Percentiles rank a stretch among this genome's conserved stretches.
These are phyloP conservation scores for Botrytis tulipae DNA, from an alignment of 2,329 filamentous ascomycete species.

Conservation along the genomic window DNA sequence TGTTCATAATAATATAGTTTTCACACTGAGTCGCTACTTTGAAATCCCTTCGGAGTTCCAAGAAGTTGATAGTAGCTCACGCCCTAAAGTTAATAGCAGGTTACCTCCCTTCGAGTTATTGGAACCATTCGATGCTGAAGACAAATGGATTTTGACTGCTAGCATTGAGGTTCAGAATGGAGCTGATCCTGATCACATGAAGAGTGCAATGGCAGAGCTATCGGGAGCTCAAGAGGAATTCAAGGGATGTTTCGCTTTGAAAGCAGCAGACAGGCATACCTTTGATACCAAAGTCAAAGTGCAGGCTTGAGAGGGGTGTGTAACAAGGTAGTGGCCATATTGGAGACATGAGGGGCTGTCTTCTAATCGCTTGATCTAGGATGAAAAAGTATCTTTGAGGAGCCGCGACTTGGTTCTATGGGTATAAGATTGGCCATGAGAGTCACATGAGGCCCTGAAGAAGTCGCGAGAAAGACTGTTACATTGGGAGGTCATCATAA, in stretches of 20 bases:
- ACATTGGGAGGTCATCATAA: neutral
- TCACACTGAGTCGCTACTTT: constrained; percentile 34
- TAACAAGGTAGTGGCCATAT: neutral
- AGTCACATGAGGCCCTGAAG: neutral
- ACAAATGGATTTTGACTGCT: constrained; percentile 56
- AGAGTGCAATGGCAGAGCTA: constrained; percentile 54
- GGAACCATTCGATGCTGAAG: constrained; percentile 47
- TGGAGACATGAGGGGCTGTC: neutral
- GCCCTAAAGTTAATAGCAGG: constrained; percentile 30
- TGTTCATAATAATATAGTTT: constrained; percentile 34
- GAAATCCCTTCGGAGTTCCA: constrained; percentile 27
- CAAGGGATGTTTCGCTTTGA: constrained; percentile 53
- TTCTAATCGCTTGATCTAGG: neutral
- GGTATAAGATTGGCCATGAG: neutral
- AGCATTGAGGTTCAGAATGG: constrained; percentile 55
- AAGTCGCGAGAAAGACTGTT: neutral
- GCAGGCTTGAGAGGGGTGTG: constrained; percentile 15
- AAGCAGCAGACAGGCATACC: constrained; percentile 50
- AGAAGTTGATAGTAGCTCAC: constrained; percentile 32
- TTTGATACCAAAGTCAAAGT: constrained; percentile 49
- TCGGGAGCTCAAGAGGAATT: constrained; percentile 48
- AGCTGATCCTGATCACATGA: constrained; percentile 53
- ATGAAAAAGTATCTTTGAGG: neutral
- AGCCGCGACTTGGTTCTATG: neutral
- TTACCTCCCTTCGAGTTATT: constrained; percentile 51